Percentiles rank a stretch among this genome's conserved stretches.
Evolutionary conservation across 768 basidiomycete species (phyloP).

Genomic region (Lentinula guzmanii): DNA sequence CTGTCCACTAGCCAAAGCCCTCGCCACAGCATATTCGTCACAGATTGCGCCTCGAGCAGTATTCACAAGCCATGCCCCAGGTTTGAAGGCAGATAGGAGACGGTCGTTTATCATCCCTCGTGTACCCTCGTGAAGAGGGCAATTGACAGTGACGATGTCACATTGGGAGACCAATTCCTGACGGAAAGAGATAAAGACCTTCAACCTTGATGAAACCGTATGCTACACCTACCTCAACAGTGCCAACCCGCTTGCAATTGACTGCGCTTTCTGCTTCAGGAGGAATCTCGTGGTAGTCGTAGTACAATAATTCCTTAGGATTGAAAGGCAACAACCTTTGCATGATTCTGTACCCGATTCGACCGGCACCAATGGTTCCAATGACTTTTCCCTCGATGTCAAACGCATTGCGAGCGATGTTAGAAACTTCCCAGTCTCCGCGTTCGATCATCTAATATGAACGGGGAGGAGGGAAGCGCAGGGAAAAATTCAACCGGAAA

Average conservation of each 20-base stretch:
- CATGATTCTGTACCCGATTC: conserved; percentile 84
- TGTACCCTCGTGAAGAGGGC: conserved; percentile 83
- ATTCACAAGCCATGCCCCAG: conserved; percentile 90
- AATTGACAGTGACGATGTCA: conserved; percentile 83
- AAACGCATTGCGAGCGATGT: conserved; percentile 75
- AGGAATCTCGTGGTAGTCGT: conserved; percentile 68
- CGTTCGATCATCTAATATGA: conserved; percentile 58
- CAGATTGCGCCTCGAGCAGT: conserved; percentile 91
- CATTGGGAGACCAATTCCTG: conserved; percentile 53
- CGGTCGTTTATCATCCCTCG: conserved; percentile 75
- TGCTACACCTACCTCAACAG: conserved; percentile 50
- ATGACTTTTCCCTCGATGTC: conserved; percentile 91
- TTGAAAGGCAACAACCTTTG: conserved; percentile 79
- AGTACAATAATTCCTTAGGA: conserved; percentile 88
- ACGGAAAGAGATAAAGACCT: not conserved
- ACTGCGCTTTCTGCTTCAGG: conserved; percentile 38
- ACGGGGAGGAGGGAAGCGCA: not conserved
- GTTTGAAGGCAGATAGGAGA: conserved; percentile 83
- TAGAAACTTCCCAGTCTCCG: conserved; percentile 85
- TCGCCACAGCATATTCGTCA: conserved; percentile 74
- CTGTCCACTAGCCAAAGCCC: conserved; percentile 70
- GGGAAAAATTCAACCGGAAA: not conserved
- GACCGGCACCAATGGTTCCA: conserved; percentile 79
- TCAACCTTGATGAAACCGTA: not conserved
- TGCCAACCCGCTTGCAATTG: conserved; percentile 66